Conservation (phyloP, 2,329 filamentous ascomycete genomes). For the Calonectria leucothoes region DNA sequence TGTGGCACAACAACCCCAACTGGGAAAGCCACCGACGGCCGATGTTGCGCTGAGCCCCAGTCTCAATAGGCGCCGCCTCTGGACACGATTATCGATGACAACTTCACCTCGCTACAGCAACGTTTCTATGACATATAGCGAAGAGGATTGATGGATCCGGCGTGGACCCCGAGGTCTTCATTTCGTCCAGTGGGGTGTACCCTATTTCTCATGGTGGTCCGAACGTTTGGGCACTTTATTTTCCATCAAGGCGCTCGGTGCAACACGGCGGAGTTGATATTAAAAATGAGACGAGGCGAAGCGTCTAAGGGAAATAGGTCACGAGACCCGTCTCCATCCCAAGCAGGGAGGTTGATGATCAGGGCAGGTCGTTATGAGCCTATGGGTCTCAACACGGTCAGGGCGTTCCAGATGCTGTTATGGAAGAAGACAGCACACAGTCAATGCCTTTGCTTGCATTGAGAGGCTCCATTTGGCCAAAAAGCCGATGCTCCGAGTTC, state of each 20-base stretch:
- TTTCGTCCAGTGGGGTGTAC: background rate
- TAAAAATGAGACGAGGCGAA: background rate
- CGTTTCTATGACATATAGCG: background rate
- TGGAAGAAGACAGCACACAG: constrained; percentile 9
- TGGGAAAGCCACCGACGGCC: background rate
- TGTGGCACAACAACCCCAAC: background rate
- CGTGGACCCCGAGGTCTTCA: background rate
- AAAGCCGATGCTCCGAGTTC: background rate
- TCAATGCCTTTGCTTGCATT: background rate
- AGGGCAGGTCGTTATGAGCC: background rate
- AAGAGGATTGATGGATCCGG: background rate
- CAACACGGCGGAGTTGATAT: background rate
- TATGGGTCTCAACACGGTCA: background rate
- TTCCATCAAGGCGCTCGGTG: background rate
- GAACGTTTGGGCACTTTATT: background rate
- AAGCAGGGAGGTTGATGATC: background rate
- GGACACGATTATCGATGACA: background rate
- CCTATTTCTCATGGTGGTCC: background rate
- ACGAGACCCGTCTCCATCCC: background rate
- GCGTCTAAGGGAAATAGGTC: background rate
- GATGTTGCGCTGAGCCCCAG: background rate
- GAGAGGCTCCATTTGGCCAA: background rate
- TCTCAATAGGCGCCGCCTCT: background rate
- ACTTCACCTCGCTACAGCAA: background rate
- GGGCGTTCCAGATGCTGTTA: constrained; percentile 9